Percentiles rank a stretch among this genome's conserved stretches.
Conservation (phyloP, 2,329 filamentous ascomycete species). For the Ophiostoma himal-ulmi region DNA sequence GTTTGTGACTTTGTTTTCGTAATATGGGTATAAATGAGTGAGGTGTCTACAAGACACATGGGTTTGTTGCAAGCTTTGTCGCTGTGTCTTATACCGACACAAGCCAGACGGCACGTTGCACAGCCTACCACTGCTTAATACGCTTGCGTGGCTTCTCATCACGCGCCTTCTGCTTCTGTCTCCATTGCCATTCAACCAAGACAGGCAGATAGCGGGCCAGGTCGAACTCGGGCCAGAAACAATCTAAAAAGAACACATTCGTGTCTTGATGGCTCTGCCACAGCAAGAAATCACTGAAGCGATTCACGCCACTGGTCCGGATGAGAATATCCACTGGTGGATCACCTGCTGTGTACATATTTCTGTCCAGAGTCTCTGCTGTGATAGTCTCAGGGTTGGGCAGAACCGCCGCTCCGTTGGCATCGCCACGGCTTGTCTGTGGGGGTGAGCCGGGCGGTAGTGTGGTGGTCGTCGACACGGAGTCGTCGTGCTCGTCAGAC, state of each 20-base stretch:
- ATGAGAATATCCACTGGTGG: constrained; percentile 88
- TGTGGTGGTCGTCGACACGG: constrained; percentile 56
- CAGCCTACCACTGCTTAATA: constrained; percentile 32
- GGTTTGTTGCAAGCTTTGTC: background rate
- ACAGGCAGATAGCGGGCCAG: constrained; percentile 91
- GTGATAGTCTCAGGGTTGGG: constrained; percentile 84
- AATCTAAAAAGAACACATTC: constrained; percentile 85
- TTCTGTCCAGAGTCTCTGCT: constrained; percentile 69
- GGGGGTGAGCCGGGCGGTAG: constrained; percentile 47
- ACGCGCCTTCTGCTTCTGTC: constrained; percentile 52
- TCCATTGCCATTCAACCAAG: constrained; percentile 80
- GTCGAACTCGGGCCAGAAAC: constrained; percentile 93
- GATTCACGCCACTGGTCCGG: constrained; percentile 85
- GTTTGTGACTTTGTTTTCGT: background rate
- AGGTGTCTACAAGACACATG: background rate
- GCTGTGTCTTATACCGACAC: background rate
- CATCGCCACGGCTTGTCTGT: constrained; percentile 34
- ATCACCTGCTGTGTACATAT: constrained; percentile 80
- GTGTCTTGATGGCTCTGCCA: constrained; percentile 96
- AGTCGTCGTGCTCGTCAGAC: constrained; percentile 42
- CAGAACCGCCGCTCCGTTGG: constrained; percentile 37
- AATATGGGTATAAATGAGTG: constrained; percentile 4
- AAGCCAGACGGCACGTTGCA: background rate
- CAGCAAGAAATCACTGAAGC: constrained; percentile 95
- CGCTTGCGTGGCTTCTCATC: constrained; percentile 41